A percentile compares a stretch with the other conserved stretches of the same genome.
Evolutionary conservation across 345 rosid genomes (phyloP).

Genomic region (Populus nigra): DNA sequence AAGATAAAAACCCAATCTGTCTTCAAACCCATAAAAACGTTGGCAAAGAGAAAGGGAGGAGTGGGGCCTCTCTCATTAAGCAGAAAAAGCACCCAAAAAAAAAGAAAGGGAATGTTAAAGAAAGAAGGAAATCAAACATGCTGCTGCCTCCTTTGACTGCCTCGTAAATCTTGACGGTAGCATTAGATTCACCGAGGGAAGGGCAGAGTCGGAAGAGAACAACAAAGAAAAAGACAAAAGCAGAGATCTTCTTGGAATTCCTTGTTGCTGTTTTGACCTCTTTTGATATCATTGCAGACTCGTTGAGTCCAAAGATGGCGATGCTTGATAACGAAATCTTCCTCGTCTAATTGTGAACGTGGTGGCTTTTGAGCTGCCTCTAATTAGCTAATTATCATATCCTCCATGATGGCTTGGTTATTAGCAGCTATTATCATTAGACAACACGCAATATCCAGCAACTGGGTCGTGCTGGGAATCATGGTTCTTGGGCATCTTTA

Average conservation of each 20-base stretch:
- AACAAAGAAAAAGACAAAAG: slow-evolving; percentile 20
- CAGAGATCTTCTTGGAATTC: slow-evolving; percentile 36
- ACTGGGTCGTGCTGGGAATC: no score
- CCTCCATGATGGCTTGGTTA: no score
- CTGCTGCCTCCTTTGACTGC: slow-evolving; percentile 40
- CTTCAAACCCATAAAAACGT: slow-evolving; percentile 11
- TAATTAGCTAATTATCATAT: no score
- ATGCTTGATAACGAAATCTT: slow-evolving; percentile 3
- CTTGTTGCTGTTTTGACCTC: slow-evolving; percentile 25
- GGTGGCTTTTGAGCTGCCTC: background rate
- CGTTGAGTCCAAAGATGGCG: background rate
- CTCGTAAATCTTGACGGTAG: slow-evolving; percentile 35
- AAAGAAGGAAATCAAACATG: slow-evolving; percentile 7
- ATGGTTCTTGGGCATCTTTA: no score
- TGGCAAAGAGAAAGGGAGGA: slow-evolving; percentile 2
- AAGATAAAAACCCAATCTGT: slow-evolving; percentile 5
- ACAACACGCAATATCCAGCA: no score
- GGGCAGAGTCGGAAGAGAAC: slow-evolving; percentile 13
- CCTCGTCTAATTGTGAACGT: background rate
- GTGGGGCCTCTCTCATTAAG: slow-evolving; percentile 14
- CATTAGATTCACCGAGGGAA: background rate
- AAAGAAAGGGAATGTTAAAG: slow-evolving; percentile 7
- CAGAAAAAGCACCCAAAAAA: background rate
- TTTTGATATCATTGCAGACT: background rate
- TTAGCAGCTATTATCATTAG: no score